Evolutionary conservation across 2,329 filamentous ascomycete species (phyloP), one percentile per base, ranked within the genome.

Genomic region (Diaporthe capsici): DNA sequence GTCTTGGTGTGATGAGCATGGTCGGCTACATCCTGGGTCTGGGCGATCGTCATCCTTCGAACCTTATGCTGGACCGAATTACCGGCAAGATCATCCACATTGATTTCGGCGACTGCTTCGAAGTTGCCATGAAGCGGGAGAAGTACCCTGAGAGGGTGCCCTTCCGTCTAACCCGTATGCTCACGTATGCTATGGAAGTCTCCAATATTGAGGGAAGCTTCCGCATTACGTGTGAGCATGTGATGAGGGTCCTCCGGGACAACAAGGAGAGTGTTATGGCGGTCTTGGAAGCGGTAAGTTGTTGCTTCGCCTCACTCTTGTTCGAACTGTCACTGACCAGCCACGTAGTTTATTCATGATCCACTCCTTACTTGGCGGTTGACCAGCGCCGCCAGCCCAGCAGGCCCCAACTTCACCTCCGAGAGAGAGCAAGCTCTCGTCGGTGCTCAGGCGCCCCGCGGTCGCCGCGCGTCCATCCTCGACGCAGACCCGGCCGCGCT

Each of bases 201-300:
- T 98, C 96, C 90, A 99, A 99, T 82, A 99, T 99, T 79, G 97
- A 99, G 85, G 97, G 97, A 80, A 98, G 95, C 85, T 99, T 98
- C 89, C 92, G 97, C 76, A 98, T 98, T 75, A 98, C 97, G 8
- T 99, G 96, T 81, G 97, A 99, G 85, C 96, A 98, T 80, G 96
- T 98, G 70, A 99, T 99, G 97, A 92, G 97, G 77, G 96, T 99
- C 20, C 88, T 99, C 78, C 90, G 97, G 74, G 95, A 97, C 79
- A 99, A 99, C 85, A 99, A 99, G 86, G 97, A 99, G 86, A 98
- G 95, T 57, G 90, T 99, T 76, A 98, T 99, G 95, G 97, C 97
- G 42, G 97, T 99, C 28, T 88, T 99, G 74, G 97, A 99, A 90
- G 97, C 97, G 79, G 95, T 97, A 91, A 92, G 94, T 92, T 71